Base-by-base conservation (phyloP, 2,329 filamentous ascomycete genomes). In the Pseudogymnoascus sp. region DNA sequence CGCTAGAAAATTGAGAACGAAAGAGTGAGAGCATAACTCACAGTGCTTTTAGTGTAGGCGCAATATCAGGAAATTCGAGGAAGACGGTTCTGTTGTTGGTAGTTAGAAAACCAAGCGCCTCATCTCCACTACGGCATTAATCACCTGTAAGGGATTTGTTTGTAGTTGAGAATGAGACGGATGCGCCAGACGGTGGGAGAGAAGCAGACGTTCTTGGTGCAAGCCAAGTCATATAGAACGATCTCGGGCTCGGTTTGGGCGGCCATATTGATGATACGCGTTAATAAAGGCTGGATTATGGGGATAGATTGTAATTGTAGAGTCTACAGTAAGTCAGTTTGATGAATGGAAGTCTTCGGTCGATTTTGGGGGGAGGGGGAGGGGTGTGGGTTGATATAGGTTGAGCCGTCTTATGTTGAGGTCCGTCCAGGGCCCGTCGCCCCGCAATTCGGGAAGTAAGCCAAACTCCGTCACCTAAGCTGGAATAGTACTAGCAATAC, bases 121-220 rank as follows among this genome's bases (percentile, higher is more conserved):
- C 21, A 21, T 21, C 2, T 21, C 21, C 21, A 21, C 21, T 21
- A 4, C 21, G 21, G 21, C 21, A 21, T 21, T 21, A 21, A 21
- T 21, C 21, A 21, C 21, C 21, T 21, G 66, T 77, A 77, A 15
- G 75, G 70, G 29, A 78, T 72, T 1, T 69, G 58, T 67, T 78
- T 78, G 60, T 77, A 78, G 65, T 77, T 77, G 15, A 78, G 74
- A 69, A 78, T 72, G 18, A 78, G 67, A 61, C 76, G 75, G 65
- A 76, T 76, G 59, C 74, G 73, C 75, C 75, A 78, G 62, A 75
- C 74, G 37, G 66, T 66, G 3, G 76, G 76, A 40, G 75, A 77
- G 68, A 78, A 77, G 67, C 75, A 76, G 63, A 73, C 65, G 60
- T 72, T 69, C 65, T 76, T 74, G 62, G 68, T 74, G 65, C 71